A percentile compares a stretch with the other conserved stretches of the same genome.
phyloP scores from a whole-genome alignment of 2,329 filamentous ascomycete genomes.

The Stachybotrys echinatus region DNA sequence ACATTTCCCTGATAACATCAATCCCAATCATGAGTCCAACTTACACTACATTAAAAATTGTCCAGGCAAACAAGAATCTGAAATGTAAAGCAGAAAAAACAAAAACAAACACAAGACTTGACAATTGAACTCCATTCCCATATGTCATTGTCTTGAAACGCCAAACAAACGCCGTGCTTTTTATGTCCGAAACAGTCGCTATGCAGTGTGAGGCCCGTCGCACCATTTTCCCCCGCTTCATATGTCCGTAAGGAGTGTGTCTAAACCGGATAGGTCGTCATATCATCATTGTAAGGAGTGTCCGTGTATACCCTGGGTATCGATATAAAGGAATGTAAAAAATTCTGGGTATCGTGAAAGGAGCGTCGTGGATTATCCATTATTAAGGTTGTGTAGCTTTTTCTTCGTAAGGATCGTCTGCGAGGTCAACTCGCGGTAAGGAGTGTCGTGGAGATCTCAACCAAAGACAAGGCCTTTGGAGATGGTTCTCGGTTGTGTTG shows the following conservation, averaged over 20 bases:
- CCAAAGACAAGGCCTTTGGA: neutral
- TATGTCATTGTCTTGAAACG: constrained; percentile 6
- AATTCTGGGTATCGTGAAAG: constrained; percentile 20
- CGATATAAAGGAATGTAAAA: constrained; percentile 22
- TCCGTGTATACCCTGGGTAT: constrained; percentile 22
- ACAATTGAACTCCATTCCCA: constrained; percentile 8
- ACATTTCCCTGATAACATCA: neutral
- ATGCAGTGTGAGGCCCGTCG: constrained; percentile 40
- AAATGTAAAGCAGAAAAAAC: constrained; percentile 1
- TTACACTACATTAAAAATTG: neutral
- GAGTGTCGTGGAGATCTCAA: constrained; percentile 12
- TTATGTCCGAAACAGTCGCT: constrained; percentile 36
- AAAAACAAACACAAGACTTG: constrained; percentile 4
- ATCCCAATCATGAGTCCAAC: neutral
- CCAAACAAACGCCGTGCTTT: constrained; percentile 20
- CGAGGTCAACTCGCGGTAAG: constrained; percentile 23
- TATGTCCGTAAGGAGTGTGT: constrained; percentile 39
- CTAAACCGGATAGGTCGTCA: constrained; percentile 31
- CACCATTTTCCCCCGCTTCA: constrained; percentile 17
- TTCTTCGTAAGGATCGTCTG: constrained; percentile 23
- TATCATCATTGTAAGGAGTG: constrained; percentile 31
- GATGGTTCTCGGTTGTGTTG: constrained; percentile 6
- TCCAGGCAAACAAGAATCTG: neutral
- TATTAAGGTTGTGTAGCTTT: constrained; percentile 3
- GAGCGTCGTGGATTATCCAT: constrained; percentile 16